phyloP scores from a whole-genome alignment of 1,284 basidiomycete genomes.

The Fomes fomentarius region DNA sequence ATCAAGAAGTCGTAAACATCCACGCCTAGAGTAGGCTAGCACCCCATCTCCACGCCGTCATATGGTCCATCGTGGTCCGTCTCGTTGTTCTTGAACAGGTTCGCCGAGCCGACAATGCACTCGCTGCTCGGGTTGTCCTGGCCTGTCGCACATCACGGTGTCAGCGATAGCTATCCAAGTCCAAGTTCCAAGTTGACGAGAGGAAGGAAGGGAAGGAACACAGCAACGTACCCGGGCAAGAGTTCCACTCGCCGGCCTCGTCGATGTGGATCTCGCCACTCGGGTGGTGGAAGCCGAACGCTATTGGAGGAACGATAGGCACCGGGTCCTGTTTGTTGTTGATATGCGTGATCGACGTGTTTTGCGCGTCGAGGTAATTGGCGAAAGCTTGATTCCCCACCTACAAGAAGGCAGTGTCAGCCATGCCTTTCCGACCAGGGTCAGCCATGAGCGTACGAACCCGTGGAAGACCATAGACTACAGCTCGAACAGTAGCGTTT shows the following conservation, averaged over 20 bases:
- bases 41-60: conserved; percentile 56
- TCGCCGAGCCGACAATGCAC: conserved; percentile 61
- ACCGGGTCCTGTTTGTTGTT: conserved; percentile 32
- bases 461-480: conserved; percentile 57
- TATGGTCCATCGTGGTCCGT: conserved; percentile 62
- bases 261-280: conserved; percentile 62
- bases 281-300: conserved; percentile 56
- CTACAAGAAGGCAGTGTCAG: conserved; percentile 28
- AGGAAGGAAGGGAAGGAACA: no score
- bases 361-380: conserved; percentile 54
- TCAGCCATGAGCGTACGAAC: conserved; percentile 34
- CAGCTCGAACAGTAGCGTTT: conserved; percentile 38
- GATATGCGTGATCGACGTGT: conserved; percentile 38
- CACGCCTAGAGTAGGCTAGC: conserved; percentile 26
- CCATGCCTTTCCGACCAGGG: no score
- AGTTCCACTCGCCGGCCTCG: conserved; percentile 46
- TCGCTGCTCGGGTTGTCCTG: conserved; percentile 56
- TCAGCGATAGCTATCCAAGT: no score
- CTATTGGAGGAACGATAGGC: conserved; percentile 44
- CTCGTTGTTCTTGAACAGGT: conserved; percentile 45
- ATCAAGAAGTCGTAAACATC: no score
- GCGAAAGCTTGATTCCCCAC: conserved; percentile 64
- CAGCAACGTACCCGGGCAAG: conserved; percentile 44
- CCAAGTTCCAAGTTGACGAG: no score
- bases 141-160: conserved; percentile 30